A percentile compares a stretch with the other conserved stretches of the same genome.
Conservation (phyloP, 352 stramenopile genomes). For the Stramenopiles sp. region DNA sequence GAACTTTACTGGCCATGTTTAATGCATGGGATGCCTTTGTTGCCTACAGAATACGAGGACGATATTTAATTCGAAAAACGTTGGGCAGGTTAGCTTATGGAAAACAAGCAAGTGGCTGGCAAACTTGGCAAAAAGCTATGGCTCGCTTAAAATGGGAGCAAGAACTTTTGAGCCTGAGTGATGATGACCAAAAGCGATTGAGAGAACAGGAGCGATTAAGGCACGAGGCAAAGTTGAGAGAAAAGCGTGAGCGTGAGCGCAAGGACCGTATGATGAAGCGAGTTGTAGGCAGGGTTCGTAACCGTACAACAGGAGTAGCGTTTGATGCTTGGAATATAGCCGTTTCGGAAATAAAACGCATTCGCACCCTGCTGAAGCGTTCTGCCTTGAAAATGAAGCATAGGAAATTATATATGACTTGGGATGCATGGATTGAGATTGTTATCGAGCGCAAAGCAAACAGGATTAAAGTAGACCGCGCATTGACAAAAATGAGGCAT, state of each 20-base stretch:
- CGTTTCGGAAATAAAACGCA: not conserved
- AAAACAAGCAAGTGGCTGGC: not conserved
- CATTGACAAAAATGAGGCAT: not conserved
- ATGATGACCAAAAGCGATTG: constrained; percentile 2
- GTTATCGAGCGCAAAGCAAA: not conserved
- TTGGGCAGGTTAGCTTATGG: not conserved
- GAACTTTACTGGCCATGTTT: not conserved
- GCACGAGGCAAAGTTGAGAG: not conserved
- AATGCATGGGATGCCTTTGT: constrained; percentile 1
- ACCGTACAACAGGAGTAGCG: not conserved
- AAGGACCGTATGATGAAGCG: not conserved
- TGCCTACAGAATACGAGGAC: not conserved
- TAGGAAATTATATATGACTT: not conserved
- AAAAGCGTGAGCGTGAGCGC: not conserved
- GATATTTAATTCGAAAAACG: constrained; percentile 6
- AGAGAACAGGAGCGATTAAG: not conserved
- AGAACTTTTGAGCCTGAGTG: not conserved
- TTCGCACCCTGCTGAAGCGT: not conserved
- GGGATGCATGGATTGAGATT: constrained; percentile 5
- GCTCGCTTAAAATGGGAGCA: constrained; percentile 4
- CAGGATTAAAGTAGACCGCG: not conserved
- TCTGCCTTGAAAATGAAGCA: constrained; percentile 1
- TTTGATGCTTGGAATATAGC: not conserved
- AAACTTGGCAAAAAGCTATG: constrained; percentile 3
- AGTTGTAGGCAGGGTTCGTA: not conserved